These are phyloP conservation scores for Ustulina deusta DNA, from an alignment of 2,329 filamentous ascomycete species.

Conservation along the genomic window DNA sequence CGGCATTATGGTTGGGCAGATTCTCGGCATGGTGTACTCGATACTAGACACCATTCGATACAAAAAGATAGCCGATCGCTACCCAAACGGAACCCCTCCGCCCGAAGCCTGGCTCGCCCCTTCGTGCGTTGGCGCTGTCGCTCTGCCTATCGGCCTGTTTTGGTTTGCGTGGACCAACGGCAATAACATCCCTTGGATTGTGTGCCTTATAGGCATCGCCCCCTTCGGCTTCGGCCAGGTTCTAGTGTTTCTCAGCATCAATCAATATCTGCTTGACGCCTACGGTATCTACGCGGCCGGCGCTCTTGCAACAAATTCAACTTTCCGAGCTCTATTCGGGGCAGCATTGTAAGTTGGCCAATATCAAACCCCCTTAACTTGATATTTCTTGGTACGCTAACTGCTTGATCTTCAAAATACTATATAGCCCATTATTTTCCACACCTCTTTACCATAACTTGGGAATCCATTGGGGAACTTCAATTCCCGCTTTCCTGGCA, in stretches of 20 bases:
- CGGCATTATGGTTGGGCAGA: conserved; percentile 23
- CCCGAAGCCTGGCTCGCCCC: conserved; percentile 23
- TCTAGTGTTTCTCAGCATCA: conserved; percentile 7
- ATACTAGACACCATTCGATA: neutral
- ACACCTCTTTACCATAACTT: too few relatives aligned
- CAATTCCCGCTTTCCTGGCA: too few relatives aligned
- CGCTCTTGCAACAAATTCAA: neutral
- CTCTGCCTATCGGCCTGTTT: conserved; percentile 27
- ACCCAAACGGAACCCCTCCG: neutral
- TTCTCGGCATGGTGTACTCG: conserved; percentile 1
- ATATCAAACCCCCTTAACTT: too few relatives aligned
- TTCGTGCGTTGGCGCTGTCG: neutral
- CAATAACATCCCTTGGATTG: conserved; percentile 18
- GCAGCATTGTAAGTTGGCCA: conserved; percentile 2
- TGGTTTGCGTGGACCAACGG: conserved; percentile 30
- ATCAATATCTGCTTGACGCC: conserved; percentile 14
- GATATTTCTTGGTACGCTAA: too few relatives aligned
- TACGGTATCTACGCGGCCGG: conserved; percentile 1
- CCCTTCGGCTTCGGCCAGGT: conserved; percentile 21
- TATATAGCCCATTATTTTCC: too few relatives aligned
- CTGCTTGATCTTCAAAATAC: too few relatives aligned
- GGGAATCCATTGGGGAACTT: too few relatives aligned
- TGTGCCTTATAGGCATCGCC: neutral
- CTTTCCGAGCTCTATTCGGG: conserved; percentile 1
- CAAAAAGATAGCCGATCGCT: neutral